Evolutionary conservation across 805 yeast species (phyloP).

Genomic region (Candida pseudofarinosa): DNA sequence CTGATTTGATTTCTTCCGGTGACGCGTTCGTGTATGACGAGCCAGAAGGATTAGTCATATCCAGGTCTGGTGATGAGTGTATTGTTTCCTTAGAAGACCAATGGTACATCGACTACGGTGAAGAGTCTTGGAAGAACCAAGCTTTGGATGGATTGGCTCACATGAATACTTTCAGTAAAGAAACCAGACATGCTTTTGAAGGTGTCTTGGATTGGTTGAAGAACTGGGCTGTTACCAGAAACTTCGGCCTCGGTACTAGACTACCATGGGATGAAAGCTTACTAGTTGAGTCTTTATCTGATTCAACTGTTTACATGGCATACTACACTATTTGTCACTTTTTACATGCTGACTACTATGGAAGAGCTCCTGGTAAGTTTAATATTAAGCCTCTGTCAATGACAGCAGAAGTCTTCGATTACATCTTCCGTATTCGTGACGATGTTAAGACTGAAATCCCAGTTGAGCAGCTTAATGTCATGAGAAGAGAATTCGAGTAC

Average conservation of each 20-base stretch:
- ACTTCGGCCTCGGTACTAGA: constrained; percentile 91
- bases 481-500: constrained; percentile 94
- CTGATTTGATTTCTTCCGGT: constrained; percentile 71
- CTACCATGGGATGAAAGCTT: constrained; percentile 96
- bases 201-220: constrained; percentile 93
- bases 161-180: constrained; percentile 77
- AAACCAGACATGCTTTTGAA: constrained; percentile 87
- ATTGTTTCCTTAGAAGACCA: constrained; percentile 96
- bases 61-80: constrained; percentile 96
- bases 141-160: constrained; percentile 73
- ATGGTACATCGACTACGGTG: constrained; percentile 98
- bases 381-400: constrained; percentile 75
- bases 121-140: constrained; percentile 77
- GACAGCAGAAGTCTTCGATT: constrained; percentile 93
- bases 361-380: constrained; percentile 68
- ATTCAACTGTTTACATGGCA: constrained; percentile 93
- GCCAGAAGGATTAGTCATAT: constrained; percentile 85
- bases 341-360: constrained; percentile 83
- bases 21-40: constrained; percentile 88
- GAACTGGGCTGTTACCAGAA: constrained; percentile 97
- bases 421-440: constrained; percentile 73
- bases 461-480: constrained; percentile 54
- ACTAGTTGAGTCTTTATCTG: constrained; percentile 91
- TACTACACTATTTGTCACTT: constrained; percentile 87
- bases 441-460: constrained; percentile 58